Evolutionary conservation across 2,329 filamentous ascomycete genomes (phyloP).

Genomic region (Monilinia polystroma): DNA sequence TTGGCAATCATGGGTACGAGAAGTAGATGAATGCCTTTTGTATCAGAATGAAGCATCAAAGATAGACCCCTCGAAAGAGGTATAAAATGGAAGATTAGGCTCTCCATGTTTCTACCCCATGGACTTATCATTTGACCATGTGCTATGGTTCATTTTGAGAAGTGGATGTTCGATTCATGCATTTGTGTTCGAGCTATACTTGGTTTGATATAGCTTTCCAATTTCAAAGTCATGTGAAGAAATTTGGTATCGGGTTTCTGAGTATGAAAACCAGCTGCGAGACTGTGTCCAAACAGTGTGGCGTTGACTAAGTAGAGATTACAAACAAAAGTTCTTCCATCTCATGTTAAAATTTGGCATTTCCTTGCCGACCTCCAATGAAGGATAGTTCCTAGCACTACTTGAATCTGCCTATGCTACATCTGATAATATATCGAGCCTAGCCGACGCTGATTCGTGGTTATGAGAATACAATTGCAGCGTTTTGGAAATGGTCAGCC

Average conservation of each 20-base stretch:
- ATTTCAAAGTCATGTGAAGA: neutral
- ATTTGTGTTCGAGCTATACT: neutral
- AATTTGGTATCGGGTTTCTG: neutral
- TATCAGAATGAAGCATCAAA: conserved; percentile 27
- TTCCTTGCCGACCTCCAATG: neutral
- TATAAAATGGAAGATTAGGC: conserved; percentile 8
- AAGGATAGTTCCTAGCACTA: neutral
- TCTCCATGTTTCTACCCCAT: neutral
- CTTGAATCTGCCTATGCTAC: neutral
- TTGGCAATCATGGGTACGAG: conserved; percentile 39
- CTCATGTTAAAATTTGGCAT: neutral
- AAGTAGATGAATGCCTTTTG: conserved; percentile 36
- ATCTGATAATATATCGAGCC: neutral
- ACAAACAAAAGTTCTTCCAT: neutral
- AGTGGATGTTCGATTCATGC: neutral
- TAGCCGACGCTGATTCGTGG: neutral
- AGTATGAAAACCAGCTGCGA: neutral
- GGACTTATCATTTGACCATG: neutral
- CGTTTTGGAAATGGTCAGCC: conserved; percentile 18
- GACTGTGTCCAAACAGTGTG: conserved; percentile 4
- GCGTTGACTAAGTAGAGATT: conserved; percentile 4
- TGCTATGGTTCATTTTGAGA: conserved; percentile 6
- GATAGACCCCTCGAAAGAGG: neutral
- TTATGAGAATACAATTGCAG: neutral
- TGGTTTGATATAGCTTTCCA: neutral